Evolutionary conservation across 2,329 filamentous ascomycete genomes (phyloP).

Genomic region (Aspergillus glaucus): DNA sequence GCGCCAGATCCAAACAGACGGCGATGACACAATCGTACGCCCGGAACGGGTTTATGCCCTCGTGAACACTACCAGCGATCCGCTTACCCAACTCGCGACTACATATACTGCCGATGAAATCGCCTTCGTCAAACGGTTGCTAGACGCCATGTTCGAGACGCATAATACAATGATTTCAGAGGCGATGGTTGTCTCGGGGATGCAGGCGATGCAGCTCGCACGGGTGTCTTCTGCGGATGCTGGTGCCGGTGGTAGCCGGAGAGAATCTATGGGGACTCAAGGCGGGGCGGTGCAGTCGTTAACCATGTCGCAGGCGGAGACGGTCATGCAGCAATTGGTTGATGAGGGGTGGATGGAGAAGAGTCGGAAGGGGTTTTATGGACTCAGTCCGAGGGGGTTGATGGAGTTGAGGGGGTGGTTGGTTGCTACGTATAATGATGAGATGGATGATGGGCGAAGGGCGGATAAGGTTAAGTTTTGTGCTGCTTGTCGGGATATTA

Average conservation of each 20-base stretch:
- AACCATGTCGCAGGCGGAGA: conserved; percentile 71
- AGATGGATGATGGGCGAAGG: conserved; percentile 46
- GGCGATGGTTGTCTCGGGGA: conserved; percentile 71
- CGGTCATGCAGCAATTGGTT: conserved; percentile 62
- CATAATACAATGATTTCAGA: conserved; percentile 77
- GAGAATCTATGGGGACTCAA: conserved; percentile 40
- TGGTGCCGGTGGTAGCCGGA: conserved; percentile 24
- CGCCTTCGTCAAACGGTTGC: conserved; percentile 75
- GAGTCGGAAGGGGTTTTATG: conserved; percentile 66
- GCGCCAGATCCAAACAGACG: conserved; percentile 55
- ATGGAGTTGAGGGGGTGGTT: conserved; percentile 83
- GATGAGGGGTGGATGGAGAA: conserved; percentile 80
- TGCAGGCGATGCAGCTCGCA: conserved; percentile 68
- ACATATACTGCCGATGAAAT: conserved; percentile 76
- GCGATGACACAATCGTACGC: conserved; percentile 1
- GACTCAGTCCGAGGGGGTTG: conserved; percentile 67
- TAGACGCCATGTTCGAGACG: conserved; percentile 87
- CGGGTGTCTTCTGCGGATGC: conserved; percentile 36
- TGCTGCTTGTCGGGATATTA: conserved; percentile 79
- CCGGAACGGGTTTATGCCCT: conserved; percentile 66
- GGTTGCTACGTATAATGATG: conserved; percentile 82
- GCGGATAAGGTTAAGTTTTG: conserved; percentile 79
- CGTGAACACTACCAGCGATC: conserved; percentile 81
- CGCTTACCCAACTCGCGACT: conserved; percentile 80
- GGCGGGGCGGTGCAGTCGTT: conserved; percentile 47